phyloP scores from a whole-genome alignment of 2,329 filamentous ascomycete species.

The Beauveria rudraprayagi region DNA sequence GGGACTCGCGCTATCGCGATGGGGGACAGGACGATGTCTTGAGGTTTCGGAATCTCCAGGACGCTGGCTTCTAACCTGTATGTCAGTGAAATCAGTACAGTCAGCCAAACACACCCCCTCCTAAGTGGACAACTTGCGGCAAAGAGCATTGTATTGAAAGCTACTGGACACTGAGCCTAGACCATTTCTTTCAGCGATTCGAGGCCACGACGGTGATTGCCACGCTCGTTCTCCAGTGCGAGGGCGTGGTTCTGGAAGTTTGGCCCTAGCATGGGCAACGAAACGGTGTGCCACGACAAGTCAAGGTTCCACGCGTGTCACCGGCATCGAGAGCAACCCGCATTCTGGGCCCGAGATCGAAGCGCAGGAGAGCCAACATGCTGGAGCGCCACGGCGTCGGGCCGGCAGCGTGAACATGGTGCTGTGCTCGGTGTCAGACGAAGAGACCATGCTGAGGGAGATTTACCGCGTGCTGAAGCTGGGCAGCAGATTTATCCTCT shows the following conservation, averaged over 20 bases:
- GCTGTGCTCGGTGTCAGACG: conserved; percentile 30
- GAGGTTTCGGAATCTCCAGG: not conserved
- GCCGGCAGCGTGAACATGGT: conserved; percentile 30
- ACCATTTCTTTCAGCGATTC: not conserved
- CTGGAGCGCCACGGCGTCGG: conserved; percentile 28
- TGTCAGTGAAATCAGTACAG: not conserved
- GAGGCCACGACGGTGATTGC: not conserved
- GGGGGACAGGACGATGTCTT: not conserved
- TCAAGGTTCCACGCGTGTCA: conserved; percentile 24
- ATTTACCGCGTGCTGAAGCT: conserved; percentile 36
- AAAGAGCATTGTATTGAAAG: not conserved
- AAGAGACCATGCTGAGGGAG: conserved; percentile 20
- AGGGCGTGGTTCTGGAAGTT: conserved; percentile 36
- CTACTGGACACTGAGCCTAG: not conserved
- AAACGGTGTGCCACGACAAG: conserved; percentile 30
- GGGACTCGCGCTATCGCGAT: not conserved
- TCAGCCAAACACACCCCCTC: not conserved
- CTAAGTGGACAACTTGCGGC: not conserved
- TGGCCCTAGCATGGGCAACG: conserved; percentile 36
- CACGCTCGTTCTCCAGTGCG: not conserved
- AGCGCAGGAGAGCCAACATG: conserved; percentile 18
- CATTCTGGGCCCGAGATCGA: conserved; percentile 23
- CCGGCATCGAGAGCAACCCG: conserved; percentile 34
- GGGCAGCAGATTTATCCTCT: conserved; percentile 37
- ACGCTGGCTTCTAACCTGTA: not conserved